Conservation (phyloP, 2,329 filamentous ascomycete genomes). For the Trichoderma koningiopsis region DNA sequence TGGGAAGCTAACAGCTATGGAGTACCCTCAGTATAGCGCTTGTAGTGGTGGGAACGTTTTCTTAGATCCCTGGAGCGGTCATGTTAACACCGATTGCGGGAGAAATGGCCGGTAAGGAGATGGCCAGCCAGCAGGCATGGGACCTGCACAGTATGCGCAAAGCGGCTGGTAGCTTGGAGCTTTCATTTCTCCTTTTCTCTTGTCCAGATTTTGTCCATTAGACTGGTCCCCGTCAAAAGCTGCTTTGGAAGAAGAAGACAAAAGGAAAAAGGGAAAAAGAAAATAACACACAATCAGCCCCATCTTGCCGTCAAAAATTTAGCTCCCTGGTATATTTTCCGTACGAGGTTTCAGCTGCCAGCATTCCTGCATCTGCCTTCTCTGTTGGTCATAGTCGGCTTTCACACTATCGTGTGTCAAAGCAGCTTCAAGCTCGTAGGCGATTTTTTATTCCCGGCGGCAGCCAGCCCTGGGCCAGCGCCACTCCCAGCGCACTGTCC, state of each 20-base stretch:
- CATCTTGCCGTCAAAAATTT: background rate
- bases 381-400: constrained; percentile 7
- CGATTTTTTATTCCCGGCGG: constrained; percentile 24
- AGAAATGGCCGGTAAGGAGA: constrained; percentile 16
- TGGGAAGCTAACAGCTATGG: background rate
- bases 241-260: background rate
- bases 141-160: constrained; percentile 6
- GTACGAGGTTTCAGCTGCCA: constrained; percentile 19
- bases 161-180: background rate
- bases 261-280: background rate
- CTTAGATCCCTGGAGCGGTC: constrained; percentile 22
- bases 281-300: background rate
- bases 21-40: background rate
- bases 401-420: constrained; percentile 3
- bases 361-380: constrained; percentile 12
- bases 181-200: background rate
- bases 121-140: constrained; percentile 4
- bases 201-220: background rate
- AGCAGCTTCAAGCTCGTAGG: constrained; percentile 2
- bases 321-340: constrained; percentile 1
- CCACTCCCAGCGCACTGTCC: constrained; percentile 15
- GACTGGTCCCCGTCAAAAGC: background rate
- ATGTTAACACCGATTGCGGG: constrained; percentile 23
- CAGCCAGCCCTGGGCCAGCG: constrained; percentile 13
- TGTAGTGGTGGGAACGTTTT: background rate